phyloP scores from a whole-genome alignment of 1,139 yeast species.

The Kurtzmaniella quercitrusa region DNA sequence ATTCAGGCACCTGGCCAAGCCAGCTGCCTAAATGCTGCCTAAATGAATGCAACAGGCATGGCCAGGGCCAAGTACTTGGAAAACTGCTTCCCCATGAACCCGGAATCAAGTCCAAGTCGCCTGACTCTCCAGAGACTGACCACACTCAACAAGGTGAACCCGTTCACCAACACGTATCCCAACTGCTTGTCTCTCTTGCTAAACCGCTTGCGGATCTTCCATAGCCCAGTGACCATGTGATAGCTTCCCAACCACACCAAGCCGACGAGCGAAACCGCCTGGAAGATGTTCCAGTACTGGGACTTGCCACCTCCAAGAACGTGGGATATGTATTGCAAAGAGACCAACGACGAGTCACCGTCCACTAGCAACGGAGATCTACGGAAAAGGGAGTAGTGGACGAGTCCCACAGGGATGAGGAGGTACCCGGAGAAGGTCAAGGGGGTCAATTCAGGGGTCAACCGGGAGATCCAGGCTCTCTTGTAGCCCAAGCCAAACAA shows the following conservation, averaged over 20 bases:
- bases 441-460: conserved; percentile 38
- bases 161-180: conserved; percentile 30
- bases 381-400: conserved; percentile 49
- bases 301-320: conserved; percentile 18
- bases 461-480: conserved; percentile 38
- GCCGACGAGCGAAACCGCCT: conserved; percentile 6
- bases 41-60: not conserved
- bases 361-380: conserved; percentile 48
- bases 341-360: conserved; percentile 62
- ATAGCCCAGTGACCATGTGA: conserved; percentile 35
- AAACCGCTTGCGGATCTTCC: conserved; percentile 26
- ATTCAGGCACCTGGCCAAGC: not conserved
- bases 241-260: conserved; percentile 26
- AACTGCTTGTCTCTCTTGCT: conserved; percentile 27
- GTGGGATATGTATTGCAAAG: conserved; percentile 50
- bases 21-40: too few relatives aligned
- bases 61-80: conserved; percentile 17
- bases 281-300: not conserved
- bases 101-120: conserved; percentile 16
- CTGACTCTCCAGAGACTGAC: conserved; percentile 22
- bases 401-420: conserved; percentile 39
- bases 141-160: conserved; percentile 21
- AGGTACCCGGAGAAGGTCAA: conserved; percentile 58
- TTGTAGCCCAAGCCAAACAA: conserved; percentile 52
- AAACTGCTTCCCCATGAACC: conserved; percentile 28